phyloP scores from a whole-genome alignment of 1,139 yeast species.

The Diutina neorugosa region DNA sequence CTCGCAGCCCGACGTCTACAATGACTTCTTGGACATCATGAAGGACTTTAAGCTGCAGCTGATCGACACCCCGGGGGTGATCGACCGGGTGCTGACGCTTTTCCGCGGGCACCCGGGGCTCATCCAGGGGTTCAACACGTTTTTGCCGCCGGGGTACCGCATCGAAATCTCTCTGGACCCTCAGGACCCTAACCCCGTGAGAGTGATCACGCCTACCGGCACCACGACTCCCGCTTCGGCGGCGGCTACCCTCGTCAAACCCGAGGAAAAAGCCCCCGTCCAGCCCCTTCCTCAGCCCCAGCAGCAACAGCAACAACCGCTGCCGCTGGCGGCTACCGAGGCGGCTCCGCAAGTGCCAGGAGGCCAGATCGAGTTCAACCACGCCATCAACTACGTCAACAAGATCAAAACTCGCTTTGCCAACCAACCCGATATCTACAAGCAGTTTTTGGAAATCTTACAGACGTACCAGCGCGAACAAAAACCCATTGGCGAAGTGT shows the following conservation, averaged over 20 bases:
- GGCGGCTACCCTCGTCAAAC: conserved; percentile 7
- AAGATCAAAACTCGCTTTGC: conserved; percentile 91
- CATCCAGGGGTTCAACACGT: conserved; percentile 95
- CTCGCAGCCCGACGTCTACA: conserved; percentile 90
- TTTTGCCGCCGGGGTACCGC: conserved; percentile 91
- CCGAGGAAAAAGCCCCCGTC: background rate
- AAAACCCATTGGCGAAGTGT: conserved; percentile 88
- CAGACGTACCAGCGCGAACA: conserved; percentile 96
- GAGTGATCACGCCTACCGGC: conserved; percentile 94
- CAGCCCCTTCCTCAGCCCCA: background rate
- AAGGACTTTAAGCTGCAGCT: conserved; percentile 89
- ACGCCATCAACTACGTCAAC: conserved; percentile 92
- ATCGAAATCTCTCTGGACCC: conserved; percentile 89
- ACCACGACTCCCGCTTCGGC: conserved; percentile 17
- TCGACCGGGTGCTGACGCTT: conserved; percentile 81
- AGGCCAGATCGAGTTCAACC: conserved; percentile 92
- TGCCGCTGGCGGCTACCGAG: conserved; percentile 6
- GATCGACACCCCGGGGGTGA: conserved; percentile 97
- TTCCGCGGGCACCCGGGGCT: conserved; percentile 88
- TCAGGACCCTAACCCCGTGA: conserved; percentile 81
- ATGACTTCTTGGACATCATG: conserved; percentile 93
- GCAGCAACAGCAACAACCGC: background rate
- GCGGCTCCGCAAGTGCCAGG: conserved; percentile 20
- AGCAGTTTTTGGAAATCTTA: conserved; percentile 83
- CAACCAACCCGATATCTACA: conserved; percentile 90